phyloP scores from a whole-genome alignment of 768 basidiomycete species.

The Paxillus ammoniavirescens region DNA sequence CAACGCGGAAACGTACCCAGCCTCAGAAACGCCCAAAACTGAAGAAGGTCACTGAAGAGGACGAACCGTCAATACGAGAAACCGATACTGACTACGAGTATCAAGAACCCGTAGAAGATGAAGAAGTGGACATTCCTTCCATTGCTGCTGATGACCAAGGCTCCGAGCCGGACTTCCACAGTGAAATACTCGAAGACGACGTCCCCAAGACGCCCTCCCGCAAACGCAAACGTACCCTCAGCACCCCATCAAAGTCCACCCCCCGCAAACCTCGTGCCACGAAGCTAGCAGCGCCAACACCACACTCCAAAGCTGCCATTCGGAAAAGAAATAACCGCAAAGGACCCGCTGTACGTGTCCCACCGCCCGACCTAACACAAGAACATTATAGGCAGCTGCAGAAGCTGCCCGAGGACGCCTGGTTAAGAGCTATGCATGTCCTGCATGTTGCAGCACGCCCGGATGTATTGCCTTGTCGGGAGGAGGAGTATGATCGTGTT shows the following conservation, averaged over 20 bases:
- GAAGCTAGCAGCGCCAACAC: constrained; percentile 62
- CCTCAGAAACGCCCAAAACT: constrained; percentile 22
- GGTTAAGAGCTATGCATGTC: constrained; percentile 85
- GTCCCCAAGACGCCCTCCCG: constrained; percentile 52
- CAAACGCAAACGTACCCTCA: constrained; percentile 44
- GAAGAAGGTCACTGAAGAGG: constrained; percentile 22
- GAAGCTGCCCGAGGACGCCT: constrained; percentile 70
- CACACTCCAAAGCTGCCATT: constrained; percentile 72
- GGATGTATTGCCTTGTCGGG: constrained; percentile 84
- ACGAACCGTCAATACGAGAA: constrained; percentile 15
- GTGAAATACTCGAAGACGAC: constrained; percentile 26
- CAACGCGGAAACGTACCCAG: constrained; percentile 4
- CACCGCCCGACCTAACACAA: constrained; percentile 33
- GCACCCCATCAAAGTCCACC: constrained; percentile 31
- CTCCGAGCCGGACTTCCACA: constrained; percentile 26
- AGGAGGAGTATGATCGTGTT: constrained; percentile 79
- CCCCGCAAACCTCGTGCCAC: constrained; percentile 35
- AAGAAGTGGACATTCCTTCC: constrained; percentile 20
- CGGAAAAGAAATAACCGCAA: constrained; percentile 39
- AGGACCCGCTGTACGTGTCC: constrained; percentile 32
- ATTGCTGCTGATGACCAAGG: constrained; percentile 17
- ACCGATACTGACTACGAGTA: constrained; percentile 22
- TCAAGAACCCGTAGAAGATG: constrained; percentile 15
- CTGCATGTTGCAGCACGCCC: constrained; percentile 93
- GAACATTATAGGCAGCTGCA: constrained; percentile 40